Evolutionary conservation across 192 early-diverging fungal species (phyloP).

Genomic region (Paraglomus brasilianum): DNA sequence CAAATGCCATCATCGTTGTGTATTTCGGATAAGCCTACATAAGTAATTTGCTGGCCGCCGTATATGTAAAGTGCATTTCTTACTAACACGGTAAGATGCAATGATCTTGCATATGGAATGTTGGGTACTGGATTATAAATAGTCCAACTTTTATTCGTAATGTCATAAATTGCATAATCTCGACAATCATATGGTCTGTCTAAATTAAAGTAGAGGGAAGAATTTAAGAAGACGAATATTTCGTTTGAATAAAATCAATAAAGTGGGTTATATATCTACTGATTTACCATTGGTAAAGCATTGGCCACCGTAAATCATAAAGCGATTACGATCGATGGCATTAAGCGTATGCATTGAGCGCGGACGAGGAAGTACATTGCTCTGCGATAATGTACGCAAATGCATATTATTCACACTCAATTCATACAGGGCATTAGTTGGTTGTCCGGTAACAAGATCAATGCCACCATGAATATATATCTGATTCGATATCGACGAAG

Average conservation of each 20-base stretch:
- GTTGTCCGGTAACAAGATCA: background rate
- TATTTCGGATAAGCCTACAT: background rate
- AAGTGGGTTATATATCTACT: background rate
- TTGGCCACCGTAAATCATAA: slow-evolving; percentile 2
- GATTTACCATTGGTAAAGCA: background rate
- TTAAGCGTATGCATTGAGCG: background rate
- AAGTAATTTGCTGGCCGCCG: slow-evolving; percentile 7
- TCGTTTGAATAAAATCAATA: background rate
- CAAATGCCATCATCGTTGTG: slow-evolving; percentile 17
- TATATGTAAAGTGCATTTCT: slow-evolving; percentile 11
- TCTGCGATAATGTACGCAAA: background rate
- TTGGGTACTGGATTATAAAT: background rate
- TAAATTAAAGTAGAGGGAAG: background rate
- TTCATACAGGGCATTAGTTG: slow-evolving; percentile 2
- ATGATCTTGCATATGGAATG: slow-evolving; percentile 7
- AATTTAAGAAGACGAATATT: no score
- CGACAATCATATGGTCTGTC: slow-evolving; percentile 4
- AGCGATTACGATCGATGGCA: background rate
- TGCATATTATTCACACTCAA: background rate
- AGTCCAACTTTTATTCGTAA: background rate
- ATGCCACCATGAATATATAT: slow-evolving; percentile 25
- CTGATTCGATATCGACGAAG: background rate
- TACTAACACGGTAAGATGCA: background rate
- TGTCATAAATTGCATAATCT: slow-evolving; percentile 15
- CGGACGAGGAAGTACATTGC: background rate